Base-by-base conservation (phyloP, 1,139 yeast genomes). In the Blastobotrys arbuscula region DNA sequence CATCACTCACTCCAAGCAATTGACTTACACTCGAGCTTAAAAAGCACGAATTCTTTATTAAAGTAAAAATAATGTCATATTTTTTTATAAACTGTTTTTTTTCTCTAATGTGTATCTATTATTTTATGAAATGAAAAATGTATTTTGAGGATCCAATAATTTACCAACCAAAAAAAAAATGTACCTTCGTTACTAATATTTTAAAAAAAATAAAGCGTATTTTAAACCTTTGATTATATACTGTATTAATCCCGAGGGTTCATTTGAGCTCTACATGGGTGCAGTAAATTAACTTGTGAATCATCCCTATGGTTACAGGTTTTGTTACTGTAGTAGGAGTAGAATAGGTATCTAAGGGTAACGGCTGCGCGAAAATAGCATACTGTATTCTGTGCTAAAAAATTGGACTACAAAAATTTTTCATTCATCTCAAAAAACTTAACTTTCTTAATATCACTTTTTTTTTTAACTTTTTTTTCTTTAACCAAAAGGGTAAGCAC, bases 1-100 rank as follows among this genome's bases (percentile, higher is more conserved):
- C 73, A 82, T 86, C 70, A 83, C 81, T 74, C 97, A 89, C 87
- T 83, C 97, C 71, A 87, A 87, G 79, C 98, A 94, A 82, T 81
- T 83, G 75, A 86, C 95, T 75, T 94, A 88, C 95, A 72, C 67
- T 54, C 39, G 39, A 20, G 39, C 39, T 61, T 50, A 64, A 39
- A 24, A 50, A 35, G 39, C 39, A n/a, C n/a, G 12, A 16, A 36
- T 24, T 19, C 15, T 18, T 19, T 19, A n/a, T 28, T 36, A 36
- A 36, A 12, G n/a, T n/a, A n/a, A n/a, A n/a, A n/a, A n/a, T n/a
- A n/a, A n/a, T n/a, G n/a, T n/a, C n/a, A n/a, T 42, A 47, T 50
- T 34, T 16, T 13, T 15, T 24, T 23, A 12, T 21, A 36, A 18
- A 36, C 21, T 18, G 13, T n/a, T 31, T 5, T 28, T 37, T 15